Conservation (phyloP, 768 basidiomycete species). For the Coprinopsis sp. region DNA sequence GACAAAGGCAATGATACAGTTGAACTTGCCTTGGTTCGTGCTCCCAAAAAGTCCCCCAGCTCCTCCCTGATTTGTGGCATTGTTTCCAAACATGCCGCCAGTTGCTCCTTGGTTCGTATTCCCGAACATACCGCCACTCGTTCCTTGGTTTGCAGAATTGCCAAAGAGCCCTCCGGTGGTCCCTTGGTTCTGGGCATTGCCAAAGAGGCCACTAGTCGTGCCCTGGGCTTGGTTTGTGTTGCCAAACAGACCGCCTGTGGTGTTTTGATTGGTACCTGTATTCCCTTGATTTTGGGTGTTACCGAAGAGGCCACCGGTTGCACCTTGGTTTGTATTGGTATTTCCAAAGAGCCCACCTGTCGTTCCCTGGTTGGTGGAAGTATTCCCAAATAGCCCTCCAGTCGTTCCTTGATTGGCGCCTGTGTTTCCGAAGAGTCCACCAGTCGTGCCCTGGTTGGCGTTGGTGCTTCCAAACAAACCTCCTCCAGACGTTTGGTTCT, state of each 20-base stretch:
- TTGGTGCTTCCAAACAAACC: background rate
- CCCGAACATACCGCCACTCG: constrained; percentile 6
- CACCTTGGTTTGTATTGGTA: constrained; percentile 10
- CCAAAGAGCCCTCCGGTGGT: no score
- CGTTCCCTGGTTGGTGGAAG: constrained; percentile 14
- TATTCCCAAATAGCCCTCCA: constrained; percentile 14
- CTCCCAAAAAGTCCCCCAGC: background rate
- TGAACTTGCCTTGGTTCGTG: no score
- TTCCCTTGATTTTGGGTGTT: no score
- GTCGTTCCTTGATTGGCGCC: background rate
- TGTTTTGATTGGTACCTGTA: no score
- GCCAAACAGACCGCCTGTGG: no score
- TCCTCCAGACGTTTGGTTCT: background rate
- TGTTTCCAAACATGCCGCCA: background rate
- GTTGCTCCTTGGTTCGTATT: background rate
- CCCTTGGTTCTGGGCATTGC: no score
- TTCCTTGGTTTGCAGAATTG: no score
- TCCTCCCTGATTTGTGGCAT: background rate
- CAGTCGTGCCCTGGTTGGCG: background rate
- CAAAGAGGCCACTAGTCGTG: no score
- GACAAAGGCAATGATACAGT: no score
- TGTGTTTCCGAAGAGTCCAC: constrained; percentile 7
- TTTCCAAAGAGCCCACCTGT: constrained; percentile 20
- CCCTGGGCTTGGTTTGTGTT: no score
- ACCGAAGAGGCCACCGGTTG: constrained; percentile 11